Percentiles rank a stretch among this genome's conserved stretches.
Evolutionary conservation across 139 green algal genomes (phyloP).

Genomic region (Chlorella vulgaris): DNA sequence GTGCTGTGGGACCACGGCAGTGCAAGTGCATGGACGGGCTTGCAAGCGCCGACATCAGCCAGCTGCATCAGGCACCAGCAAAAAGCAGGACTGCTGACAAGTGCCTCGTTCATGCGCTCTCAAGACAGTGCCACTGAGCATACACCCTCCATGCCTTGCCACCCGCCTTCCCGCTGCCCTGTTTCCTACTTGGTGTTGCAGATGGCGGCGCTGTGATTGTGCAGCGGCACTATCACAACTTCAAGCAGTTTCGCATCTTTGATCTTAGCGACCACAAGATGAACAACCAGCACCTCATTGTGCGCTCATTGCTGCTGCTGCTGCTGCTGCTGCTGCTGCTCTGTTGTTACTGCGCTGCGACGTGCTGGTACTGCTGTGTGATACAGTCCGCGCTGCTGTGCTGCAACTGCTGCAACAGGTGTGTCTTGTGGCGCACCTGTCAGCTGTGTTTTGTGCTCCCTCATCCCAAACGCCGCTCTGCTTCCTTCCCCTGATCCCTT

Average conservation of each 20-base stretch:
- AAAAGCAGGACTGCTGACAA: no score
- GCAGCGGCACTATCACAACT: conserved; percentile 52
- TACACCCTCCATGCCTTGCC: conserved; percentile 10
- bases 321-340: neutral
- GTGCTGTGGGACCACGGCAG: neutral
- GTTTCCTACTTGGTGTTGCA: neutral
- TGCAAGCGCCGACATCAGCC: no score
- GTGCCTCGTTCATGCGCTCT: no score
- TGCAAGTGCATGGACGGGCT: no score
- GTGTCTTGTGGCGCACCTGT: neutral
- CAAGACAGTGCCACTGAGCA: conserved; percentile 7
- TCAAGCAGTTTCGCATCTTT: conserved; percentile 49
- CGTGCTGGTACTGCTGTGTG: no score
- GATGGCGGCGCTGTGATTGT: conserved; percentile 43
- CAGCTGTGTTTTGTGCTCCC: neutral
- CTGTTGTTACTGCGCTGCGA: no score
- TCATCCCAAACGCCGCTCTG: no score
- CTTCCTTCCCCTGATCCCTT: no score
- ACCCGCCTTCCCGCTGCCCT: neutral
- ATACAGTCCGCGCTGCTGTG: neutral
- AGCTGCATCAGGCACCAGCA: no score
- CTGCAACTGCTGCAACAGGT: neutral
- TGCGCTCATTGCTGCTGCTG: neutral
- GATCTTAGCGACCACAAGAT: conserved; percentile 52
- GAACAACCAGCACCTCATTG: conserved; percentile 43